Conservation (phyloP, 2,329 filamentous ascomycete species). For the Monilinia fructigena region DNA sequence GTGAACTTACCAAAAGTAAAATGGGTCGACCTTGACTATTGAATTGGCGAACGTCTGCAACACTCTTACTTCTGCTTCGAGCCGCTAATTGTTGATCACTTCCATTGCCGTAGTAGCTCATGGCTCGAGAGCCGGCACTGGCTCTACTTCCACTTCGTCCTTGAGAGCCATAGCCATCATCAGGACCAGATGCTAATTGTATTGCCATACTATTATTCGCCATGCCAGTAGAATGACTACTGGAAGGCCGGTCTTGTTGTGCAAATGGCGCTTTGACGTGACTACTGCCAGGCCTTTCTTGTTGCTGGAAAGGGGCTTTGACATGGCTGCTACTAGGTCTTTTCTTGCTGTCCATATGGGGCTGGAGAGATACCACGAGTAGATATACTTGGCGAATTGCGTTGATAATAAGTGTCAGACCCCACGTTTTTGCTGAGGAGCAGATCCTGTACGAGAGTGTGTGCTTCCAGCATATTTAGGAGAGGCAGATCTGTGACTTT, state of each 20-base stretch:
- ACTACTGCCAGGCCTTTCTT: constrained; percentile 53
- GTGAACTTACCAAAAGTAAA: constrained; percentile 78
- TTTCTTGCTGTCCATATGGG: constrained; percentile 43
- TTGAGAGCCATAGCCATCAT: constrained; percentile 59
- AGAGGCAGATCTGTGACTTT: constrained; percentile 51
- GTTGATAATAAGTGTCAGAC: constrained; percentile 52
- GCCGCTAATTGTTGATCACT: constrained; percentile 43
- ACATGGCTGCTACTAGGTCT: constrained; percentile 49
- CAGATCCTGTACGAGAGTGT: constrained; percentile 38
- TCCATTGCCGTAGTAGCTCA: constrained; percentile 53
- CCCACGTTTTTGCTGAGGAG: constrained; percentile 46
- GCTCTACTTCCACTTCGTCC: constrained; percentile 51
- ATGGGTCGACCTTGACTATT: constrained; percentile 85
- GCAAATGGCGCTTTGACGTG: constrained; percentile 36
- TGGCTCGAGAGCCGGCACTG: constrained; percentile 48
- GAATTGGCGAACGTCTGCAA: constrained; percentile 78
- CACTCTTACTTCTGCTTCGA: constrained; percentile 71
- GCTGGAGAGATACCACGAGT: constrained; percentile 49
- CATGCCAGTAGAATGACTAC: constrained; percentile 18
- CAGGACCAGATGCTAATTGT: constrained; percentile 57
- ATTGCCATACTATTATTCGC: constrained; percentile 56
- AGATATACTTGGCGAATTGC: constrained; percentile 47
- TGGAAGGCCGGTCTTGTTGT: constrained; percentile 22
- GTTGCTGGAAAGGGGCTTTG: constrained; percentile 35
- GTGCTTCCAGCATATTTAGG: constrained; percentile 57